A percentile compares a stretch with the other conserved stretches of the same genome.
phyloP scores from a whole-genome alignment of 139 green algal species.

The Auxenochlorella pyrenoidosa region DNA sequence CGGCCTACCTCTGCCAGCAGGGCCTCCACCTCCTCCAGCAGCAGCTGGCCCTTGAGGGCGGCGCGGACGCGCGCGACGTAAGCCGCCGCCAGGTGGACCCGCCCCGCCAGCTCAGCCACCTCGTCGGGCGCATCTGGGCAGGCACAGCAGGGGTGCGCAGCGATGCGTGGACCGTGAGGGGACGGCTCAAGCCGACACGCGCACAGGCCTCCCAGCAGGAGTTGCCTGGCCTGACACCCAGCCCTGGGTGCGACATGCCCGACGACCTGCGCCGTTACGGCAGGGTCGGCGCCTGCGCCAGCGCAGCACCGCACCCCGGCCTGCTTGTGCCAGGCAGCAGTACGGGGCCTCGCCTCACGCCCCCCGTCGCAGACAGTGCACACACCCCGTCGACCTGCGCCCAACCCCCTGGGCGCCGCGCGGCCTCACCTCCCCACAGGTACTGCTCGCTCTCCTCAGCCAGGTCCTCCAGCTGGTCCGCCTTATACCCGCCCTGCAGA shows the following conservation, averaged over 20 bases:
- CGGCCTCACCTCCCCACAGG: slow-evolving; percentile 57
- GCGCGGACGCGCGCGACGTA: slow-evolving; percentile 43
- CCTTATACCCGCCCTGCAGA: slow-evolving; percentile 34
- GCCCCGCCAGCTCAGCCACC: slow-evolving; percentile 2
- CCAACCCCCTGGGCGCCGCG: not conserved
- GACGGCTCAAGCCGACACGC: not conserved
- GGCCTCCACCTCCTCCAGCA: slow-evolving; percentile 50
- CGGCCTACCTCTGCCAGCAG: slow-evolving; percentile 38
- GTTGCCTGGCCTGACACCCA: too few species aligned
- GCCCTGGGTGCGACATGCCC: too few species aligned
- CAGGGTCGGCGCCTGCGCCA: too few species aligned
- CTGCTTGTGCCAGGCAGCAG: too few species aligned
- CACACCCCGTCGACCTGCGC: not conserved
- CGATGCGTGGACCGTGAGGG: not conserved
- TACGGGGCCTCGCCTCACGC: too few species aligned
- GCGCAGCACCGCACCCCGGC: too few species aligned
- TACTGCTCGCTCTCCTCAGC: slow-evolving; percentile 59
- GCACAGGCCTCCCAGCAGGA: too few species aligned
- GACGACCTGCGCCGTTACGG: too few species aligned
- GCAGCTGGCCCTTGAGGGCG: slow-evolving; percentile 42
- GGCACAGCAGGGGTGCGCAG: not conserved
- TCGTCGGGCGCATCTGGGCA: slow-evolving; percentile 6
- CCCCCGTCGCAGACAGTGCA: too few species aligned
- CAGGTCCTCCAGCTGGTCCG: slow-evolving; percentile 54
- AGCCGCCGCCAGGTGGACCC: slow-evolving; percentile 39